Conservation (phyloP, 1,139 yeast species). For the Pichia cactophila region DNA sequence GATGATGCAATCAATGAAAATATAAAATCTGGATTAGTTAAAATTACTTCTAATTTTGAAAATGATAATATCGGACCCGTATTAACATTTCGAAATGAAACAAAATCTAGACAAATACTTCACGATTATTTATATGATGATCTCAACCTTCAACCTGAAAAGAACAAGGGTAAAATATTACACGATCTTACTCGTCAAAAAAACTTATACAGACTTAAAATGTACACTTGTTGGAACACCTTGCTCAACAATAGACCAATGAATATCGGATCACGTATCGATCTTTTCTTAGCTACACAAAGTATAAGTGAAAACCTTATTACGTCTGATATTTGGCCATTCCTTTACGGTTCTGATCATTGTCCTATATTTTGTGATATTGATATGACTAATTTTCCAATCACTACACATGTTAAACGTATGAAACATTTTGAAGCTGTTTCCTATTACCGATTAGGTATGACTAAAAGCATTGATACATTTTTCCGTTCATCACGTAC, state of each 20-base stretch:
- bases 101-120: conserved; percentile 19
- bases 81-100: conserved; percentile 18
- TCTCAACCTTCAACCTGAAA: conserved; percentile 14
- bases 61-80: conserved; percentile 25
- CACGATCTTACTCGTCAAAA: conserved; percentile 57
- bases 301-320: conserved; percentile 30
- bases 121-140: conserved; percentile 23
- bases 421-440: conserved; percentile 49
- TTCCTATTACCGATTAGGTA: conserved; percentile 41
- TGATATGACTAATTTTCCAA: conserved; percentile 16
- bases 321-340: conserved; percentile 60
- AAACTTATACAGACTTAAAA: conserved; percentile 50
- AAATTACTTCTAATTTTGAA: conserved; percentile 2
- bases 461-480: conserved; percentile 46
- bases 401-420: neutral
- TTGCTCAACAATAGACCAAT: conserved; percentile 68
- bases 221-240: conserved; percentile 94
- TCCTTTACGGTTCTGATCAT: conserved; percentile 81
- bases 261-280: conserved; percentile 85
- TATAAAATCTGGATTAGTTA: conserved; percentile 23
- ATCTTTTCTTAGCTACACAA: conserved; percentile 52
- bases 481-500: conserved; percentile 29
- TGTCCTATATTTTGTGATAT: conserved; percentile 83
- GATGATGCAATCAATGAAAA: conserved; percentile 59
- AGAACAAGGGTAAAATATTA: conserved; percentile 12